Base-by-base conservation (phyloP, 768 basidiomycete genomes). In the Podaxis rugospora region DNA sequence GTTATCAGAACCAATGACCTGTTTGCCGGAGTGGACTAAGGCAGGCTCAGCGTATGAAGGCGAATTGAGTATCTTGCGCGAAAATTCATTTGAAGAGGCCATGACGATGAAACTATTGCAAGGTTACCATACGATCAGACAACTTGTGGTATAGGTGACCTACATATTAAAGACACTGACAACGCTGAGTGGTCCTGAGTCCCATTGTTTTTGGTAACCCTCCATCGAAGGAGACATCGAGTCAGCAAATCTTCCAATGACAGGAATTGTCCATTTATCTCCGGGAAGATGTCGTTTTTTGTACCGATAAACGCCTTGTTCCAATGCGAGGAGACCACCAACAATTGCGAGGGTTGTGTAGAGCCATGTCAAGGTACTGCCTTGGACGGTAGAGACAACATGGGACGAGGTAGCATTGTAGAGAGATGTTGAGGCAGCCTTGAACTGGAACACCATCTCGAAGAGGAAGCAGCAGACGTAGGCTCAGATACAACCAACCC, bases 131-230 rank as follows among this genome's bases (percentile, higher is more conserved):
- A 5, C 55, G 37, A 39, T n/a, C 14, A 27, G 40, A 21, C 27
- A 40, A 36, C 36, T 18, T 37, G 37, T 42, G 36, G 44, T 57
- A 39, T 54, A 42, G 14, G 42, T 37, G 36, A 75, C 89, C 66
- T 63, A 93, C 97, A 99, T 98, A 76, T 99, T 96, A 79, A 99
- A 99, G 3, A 99, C 97, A 71, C 92, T 95, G 60, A 96, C 77
- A 9, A 88, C 94, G 65, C 89, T 90, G 36, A 99, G 82, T 13
- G 87, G 87, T 55, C 95, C 95, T 1, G 89, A 88, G 65, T 90
- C 81, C 96, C 96, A 99, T 68, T 95, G 93, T 66, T 80, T 82
- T 80, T 89, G 90, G 79, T 99, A 99, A 44, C 84, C 84, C 70
- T 95, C 92, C 83, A 98, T 83, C 4, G 92, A 88, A 11, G 97